Evolutionary conservation across 768 basidiomycete genomes (phyloP), one percentile per base, ranked within the genome.

Genomic region (Ramaria sp.): DNA sequence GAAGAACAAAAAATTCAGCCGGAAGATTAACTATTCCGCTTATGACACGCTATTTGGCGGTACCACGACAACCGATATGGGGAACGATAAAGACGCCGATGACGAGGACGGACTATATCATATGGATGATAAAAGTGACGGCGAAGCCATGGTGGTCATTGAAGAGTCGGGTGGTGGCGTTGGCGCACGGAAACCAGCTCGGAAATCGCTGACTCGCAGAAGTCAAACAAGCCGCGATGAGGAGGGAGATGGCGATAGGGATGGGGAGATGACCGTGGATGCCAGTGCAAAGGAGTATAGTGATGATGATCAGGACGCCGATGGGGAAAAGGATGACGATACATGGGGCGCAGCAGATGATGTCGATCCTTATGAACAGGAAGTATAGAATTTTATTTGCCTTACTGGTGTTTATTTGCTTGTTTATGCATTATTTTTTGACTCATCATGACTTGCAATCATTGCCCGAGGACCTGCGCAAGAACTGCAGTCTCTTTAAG

Each of bases 1-100:
- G 73, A 90, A 91, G 71, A 91, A 87, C 61, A 87, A 83, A 65
- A 68, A 69, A 54, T 92, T 93, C 70, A 91, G 88, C 71, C 90
- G 90, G 65, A 82, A 91, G 52, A 94, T 95, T 71, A 96, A 96
- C 68, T 96, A 95, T 67, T 86, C 89, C 62, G 91, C 89, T 0
- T 79, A 94, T 53, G 86, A 88, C 62, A 80, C 81, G 56, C 76
- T 95, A 11, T 57, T 57, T 22, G 55, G 55, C 7, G 48, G 46
- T 11, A 57, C 30, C 10, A 50, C 30, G 1, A 42, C 9, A 17
- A 38, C 48, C 4, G 55, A n/a, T 15, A 66, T 67, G 39, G 34
- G 34, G 34, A 78, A 79, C 15, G 77, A 77, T 33, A 76, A 79
- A 58, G 73, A 72, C 7, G 80, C 77, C 58, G 70, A 73, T 56